Percentiles rank a stretch among this genome's conserved stretches.
These are phyloP conservation scores for Letharia columbiana DNA, from an alignment of 495 filamentous ascomycete species.

Conservation along the genomic window DNA sequence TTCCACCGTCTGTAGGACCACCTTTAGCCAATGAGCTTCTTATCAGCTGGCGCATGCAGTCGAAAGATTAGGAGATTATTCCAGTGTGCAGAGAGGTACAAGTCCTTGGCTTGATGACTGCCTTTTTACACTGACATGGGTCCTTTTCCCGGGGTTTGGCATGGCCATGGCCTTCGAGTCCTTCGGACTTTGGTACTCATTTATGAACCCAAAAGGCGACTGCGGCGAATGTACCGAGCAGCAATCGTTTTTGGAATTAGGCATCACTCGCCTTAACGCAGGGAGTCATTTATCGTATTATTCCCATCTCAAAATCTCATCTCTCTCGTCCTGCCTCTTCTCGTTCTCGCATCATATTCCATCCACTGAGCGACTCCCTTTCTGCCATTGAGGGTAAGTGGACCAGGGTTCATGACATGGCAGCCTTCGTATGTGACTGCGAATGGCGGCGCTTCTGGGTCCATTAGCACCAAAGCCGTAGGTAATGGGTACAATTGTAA, in stretches of 20 bases:
- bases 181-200: not conserved
- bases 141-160: not conserved
- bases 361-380: slow-evolving; percentile 67
- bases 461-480: slow-evolving; percentile 69
- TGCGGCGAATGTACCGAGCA: not conserved
- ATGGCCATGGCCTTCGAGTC: not conserved
- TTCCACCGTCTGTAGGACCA: not conserved
- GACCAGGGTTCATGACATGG: slow-evolving; percentile 89
- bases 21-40: not conserved
- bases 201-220: not conserved
- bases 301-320: slow-evolving; percentile 29
- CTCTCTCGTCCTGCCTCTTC: slow-evolving; percentile 46
- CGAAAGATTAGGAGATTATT: not conserved
- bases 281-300: not conserved
- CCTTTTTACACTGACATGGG: not conserved
- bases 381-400: slow-evolving; percentile 54
- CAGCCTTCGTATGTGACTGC: slow-evolving; percentile 88
- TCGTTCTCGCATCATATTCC: slow-evolving; percentile 65
- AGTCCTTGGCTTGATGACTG: not conserved
- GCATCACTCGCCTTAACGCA: not conserved
- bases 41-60: not conserved
- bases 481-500: slow-evolving; percentile 82
- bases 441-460: slow-evolving; percentile 71
- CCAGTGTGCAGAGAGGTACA: not conserved
- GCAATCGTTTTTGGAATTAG: not conserved